These are phyloP conservation scores for Pyrus pyrifolia DNA, from an alignment of 306 rosid genomes.

Conservation along the genomic window DNA sequence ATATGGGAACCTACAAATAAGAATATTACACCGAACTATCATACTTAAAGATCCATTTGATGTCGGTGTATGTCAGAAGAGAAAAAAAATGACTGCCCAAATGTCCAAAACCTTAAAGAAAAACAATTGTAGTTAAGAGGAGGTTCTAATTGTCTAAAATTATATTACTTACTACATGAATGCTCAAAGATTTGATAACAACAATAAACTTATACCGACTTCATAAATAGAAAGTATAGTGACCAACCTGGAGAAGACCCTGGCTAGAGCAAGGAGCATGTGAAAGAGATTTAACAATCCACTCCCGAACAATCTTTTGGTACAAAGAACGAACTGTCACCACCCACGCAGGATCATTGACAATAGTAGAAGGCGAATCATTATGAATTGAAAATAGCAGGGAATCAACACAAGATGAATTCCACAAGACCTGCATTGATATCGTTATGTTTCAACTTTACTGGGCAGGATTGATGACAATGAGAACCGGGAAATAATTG, in stretches of 20 bases:
- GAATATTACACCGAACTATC: background rate
- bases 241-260: constrained; percentile 93
- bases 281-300: constrained; percentile 89
- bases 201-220: constrained; percentile 10
- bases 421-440: constrained; percentile 85
- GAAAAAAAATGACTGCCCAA: background rate
- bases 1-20: background rate
- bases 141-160: background rate
- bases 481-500: background rate
- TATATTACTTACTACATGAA: background rate
- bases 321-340: constrained; percentile 71
- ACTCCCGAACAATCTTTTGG: constrained; percentile 90
- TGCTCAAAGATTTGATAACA: background rate
- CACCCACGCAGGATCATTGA: constrained; percentile 93
- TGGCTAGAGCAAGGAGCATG: constrained; percentile 96
- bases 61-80: background rate
- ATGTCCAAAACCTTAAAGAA: background rate
- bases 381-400: constrained; percentile 79
- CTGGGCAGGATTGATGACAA: constrained; percentile 8
- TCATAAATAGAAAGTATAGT: constrained; percentile 17
- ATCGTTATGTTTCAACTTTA: constrained; percentile 20
- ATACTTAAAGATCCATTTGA: background rate
- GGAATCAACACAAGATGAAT: constrained; percentile 78
- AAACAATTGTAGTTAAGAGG: background rate
- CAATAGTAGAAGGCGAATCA: constrained; percentile 60